Conservation (phyloP, 768 basidiomycete species). For the Saitozyma podzolica region DNA sequence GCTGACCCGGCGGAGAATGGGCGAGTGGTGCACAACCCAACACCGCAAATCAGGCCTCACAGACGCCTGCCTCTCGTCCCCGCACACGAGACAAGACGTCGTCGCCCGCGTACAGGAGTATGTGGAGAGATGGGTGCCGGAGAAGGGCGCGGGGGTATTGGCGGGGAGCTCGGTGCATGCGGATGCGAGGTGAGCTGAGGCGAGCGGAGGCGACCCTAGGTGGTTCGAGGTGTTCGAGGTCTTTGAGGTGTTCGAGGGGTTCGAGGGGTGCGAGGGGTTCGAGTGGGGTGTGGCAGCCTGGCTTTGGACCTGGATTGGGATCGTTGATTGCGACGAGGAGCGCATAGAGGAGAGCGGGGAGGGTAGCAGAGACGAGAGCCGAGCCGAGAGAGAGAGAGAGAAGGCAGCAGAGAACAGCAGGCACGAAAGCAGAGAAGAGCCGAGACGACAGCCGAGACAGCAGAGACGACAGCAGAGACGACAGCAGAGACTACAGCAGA, state of each 20-base stretch:
- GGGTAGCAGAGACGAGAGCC: no score
- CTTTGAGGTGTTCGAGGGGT: not conserved
- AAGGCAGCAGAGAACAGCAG: no score
- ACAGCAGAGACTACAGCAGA: no score
- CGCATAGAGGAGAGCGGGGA: no score
- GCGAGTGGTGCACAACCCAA: constrained; percentile 79
- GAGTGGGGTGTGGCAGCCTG: no score
- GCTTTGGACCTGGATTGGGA: no score
- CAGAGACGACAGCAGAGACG: no score
- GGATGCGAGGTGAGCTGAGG: constrained; percentile 57
- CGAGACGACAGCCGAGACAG: no score
- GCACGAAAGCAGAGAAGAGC: no score
- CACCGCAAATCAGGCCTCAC: constrained; percentile 84
- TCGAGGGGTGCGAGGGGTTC: not conserved
- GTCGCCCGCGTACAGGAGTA: constrained; percentile 67
- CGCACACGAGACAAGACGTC: constrained; percentile 65
- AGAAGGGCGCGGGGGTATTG: constrained; percentile 39
- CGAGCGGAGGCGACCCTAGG: not conserved
- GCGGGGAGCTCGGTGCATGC: constrained; percentile 86
- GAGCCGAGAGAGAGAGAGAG: no score
- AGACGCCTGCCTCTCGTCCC: constrained; percentile 71
- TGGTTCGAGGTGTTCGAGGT: not conserved
- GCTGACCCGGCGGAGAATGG: constrained; percentile 63
- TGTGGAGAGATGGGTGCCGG: constrained; percentile 81
- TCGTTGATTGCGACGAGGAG: no score